Percentiles rank a stretch among this genome's conserved stretches.
Evolutionary conservation across 306 rosid genomes (phyloP).

Genomic region (Corylus heterophylla): DNA sequence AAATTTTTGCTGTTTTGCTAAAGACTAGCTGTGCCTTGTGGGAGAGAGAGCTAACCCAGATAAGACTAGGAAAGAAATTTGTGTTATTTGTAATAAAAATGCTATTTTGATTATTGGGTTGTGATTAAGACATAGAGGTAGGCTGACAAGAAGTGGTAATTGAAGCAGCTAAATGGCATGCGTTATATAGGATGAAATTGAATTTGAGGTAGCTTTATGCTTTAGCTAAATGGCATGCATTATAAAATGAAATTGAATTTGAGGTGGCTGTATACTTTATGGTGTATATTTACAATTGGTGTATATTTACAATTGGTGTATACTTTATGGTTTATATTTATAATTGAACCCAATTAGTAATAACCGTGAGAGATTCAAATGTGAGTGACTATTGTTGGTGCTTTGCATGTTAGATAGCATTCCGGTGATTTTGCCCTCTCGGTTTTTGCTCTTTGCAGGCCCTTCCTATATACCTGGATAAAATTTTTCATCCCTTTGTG

Average conservation of each 20-base stretch:
- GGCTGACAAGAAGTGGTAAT: not conserved
- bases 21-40: not conserved
- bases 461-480: slow-evolving; percentile 81
- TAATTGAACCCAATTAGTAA: not conserved
- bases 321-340: not conserved
- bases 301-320: not conserved
- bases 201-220: not conserved
- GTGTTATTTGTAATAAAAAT: not conserved
- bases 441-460: slow-evolving; percentile 57
- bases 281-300: too few species aligned
- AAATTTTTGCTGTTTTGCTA: not conserved
- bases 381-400: not conserved
- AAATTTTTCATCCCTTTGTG: slow-evolving; percentile 72
- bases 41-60: not conserved
- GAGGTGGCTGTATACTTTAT: too few species aligned
- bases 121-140: not conserved
- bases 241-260: too few species aligned
- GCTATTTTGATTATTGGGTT: not conserved
- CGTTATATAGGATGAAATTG: not conserved
- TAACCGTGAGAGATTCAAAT: not conserved
- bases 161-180: not conserved
- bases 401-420: not conserved
- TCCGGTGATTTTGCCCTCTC: not conserved
- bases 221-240: too few species aligned
- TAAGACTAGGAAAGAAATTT: not conserved